These are phyloP conservation scores for Urtica urens DNA, from an alignment of 306 rosid genomes.

Conservation along the genomic window DNA sequence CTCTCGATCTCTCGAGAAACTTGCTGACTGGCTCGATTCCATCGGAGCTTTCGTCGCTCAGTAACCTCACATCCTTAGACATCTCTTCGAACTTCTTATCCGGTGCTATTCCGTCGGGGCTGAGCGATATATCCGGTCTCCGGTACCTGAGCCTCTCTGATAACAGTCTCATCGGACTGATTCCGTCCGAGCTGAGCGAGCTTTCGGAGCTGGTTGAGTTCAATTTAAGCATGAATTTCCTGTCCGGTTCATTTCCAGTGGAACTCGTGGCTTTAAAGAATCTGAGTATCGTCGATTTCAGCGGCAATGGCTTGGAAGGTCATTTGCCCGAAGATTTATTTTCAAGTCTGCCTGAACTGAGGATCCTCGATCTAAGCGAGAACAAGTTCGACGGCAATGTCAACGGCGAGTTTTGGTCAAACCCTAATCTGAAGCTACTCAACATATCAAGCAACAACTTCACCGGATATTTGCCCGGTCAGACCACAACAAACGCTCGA, in stretches of 20 bases:
- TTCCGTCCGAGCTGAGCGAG: conserved; percentile 45
- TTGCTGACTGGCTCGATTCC: conserved; percentile 58
- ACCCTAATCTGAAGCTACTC: conserved; percentile 34
- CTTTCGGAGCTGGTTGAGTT: conserved; percentile 44
- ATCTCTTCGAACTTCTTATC: conserved; percentile 58
- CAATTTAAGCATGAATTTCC: conserved; percentile 53
- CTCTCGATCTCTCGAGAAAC: conserved; percentile 64
- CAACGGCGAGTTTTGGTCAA: conserved; percentile 35
- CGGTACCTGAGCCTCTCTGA: conserved; percentile 41
- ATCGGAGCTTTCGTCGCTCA: conserved; percentile 30
- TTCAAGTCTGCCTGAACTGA: conserved; percentile 24
- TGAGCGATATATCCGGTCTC: conserved; percentile 39
- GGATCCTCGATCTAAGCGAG: conserved; percentile 28
- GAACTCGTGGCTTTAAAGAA: conserved; percentile 24
- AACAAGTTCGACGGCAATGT: conserved; percentile 44
- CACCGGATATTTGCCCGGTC: conserved; percentile 38
- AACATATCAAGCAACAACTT: conserved; percentile 59
- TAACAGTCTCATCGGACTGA: conserved; percentile 32
- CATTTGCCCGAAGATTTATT: conserved; percentile 31
- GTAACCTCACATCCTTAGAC: conserved; percentile 47
- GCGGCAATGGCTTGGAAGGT: conserved; percentile 30
- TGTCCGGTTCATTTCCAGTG: conserved; percentile 45
- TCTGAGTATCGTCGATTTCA: conserved; percentile 25
- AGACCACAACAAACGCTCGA: conserved; percentile 19
- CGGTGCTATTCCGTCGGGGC: conserved; percentile 46